A percentile compares a stretch with the other conserved stretches of the same genome.
Conservation (phyloP, 495 filamentous ascomycete genomes). For the Xylaria bambusicola region DNA sequence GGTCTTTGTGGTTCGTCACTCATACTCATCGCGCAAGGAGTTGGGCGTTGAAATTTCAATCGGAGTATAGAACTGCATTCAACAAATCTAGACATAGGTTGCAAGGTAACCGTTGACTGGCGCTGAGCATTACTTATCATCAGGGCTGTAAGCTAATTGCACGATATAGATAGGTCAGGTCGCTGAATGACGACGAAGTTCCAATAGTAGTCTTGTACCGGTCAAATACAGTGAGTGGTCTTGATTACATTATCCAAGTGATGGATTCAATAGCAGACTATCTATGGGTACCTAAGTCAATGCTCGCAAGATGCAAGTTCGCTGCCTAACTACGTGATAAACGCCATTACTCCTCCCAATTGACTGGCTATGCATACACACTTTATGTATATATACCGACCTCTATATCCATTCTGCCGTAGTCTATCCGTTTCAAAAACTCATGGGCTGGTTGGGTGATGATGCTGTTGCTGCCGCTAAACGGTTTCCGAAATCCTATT, state of each 20-base stretch:
- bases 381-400: background rate
- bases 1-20: conserved; percentile 15
- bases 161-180: background rate
- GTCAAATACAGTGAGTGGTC: background rate
- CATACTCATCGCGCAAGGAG: too few species aligned
- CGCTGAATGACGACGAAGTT: too few species aligned
- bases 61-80: conserved; percentile 7
- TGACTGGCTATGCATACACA: background rate
- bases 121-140: background rate
- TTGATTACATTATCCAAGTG: background rate
- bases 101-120: background rate
- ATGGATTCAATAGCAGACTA: background rate
- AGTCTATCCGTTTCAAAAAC: conserved; percentile 5
- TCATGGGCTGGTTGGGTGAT: conserved; percentile 7
- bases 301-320: too few species aligned
- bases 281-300: background rate
- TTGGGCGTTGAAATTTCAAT: conserved; percentile 21
- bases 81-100: background rate
- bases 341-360: conserved; percentile 1
- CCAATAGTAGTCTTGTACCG: too few species aligned
- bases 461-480: background rate
- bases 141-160: background rate
- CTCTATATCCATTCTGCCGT: conserved; percentile 7
- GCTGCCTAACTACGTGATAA: too few species aligned
- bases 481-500: conserved; percentile 21